phyloP scores from a whole-genome alignment of 805 yeast genomes.

The Starmerella davenportii region DNA sequence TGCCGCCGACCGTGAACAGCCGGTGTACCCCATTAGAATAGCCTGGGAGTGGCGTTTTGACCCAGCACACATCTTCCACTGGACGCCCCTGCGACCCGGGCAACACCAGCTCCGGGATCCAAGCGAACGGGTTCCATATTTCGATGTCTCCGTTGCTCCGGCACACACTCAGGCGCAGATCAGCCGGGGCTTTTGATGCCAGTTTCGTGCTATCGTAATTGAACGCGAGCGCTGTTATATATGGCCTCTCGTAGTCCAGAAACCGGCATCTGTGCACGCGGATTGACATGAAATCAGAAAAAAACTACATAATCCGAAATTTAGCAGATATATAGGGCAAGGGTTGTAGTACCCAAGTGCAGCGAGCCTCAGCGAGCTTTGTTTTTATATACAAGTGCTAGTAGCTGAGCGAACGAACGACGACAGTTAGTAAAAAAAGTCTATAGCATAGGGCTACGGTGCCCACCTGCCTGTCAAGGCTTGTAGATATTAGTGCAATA shows the following conservation, averaged over 20 bases:
- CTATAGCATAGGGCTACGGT: too few species aligned
- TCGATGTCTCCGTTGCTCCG: conserved; percentile 90
- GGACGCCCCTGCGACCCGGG: conserved; percentile 71
- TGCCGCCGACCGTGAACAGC: conserved; percentile 85
- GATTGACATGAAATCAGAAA: conserved; percentile 25
- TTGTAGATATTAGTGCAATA: too few species aligned
- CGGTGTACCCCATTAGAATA: conserved; percentile 27
- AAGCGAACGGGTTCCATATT: conserved; percentile 72
- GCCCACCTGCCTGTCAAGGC: too few species aligned
- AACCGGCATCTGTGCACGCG: conserved; percentile 82
- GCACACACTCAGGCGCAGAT: conserved; percentile 72
- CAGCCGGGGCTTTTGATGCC: conserved; percentile 30
- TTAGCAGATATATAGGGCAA: too few species aligned
- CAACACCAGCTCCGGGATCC: conserved; percentile 49
- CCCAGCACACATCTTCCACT: conserved; percentile 80
- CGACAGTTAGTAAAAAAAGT: too few species aligned
- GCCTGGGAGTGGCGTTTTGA: conserved; percentile 21
- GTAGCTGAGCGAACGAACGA: too few species aligned
- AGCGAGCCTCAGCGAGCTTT: too few species aligned
- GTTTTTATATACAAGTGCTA: too few species aligned
- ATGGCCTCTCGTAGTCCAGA: conserved; percentile 72
- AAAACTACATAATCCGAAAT: not conserved
- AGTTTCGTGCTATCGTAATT: conserved; percentile 36
- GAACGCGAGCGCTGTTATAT: conserved; percentile 66
- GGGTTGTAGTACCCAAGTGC: too few species aligned